Evolutionary conservation across 345 rosid species (phyloP).

Genomic region (Orychophragmus violaceus): DNA sequence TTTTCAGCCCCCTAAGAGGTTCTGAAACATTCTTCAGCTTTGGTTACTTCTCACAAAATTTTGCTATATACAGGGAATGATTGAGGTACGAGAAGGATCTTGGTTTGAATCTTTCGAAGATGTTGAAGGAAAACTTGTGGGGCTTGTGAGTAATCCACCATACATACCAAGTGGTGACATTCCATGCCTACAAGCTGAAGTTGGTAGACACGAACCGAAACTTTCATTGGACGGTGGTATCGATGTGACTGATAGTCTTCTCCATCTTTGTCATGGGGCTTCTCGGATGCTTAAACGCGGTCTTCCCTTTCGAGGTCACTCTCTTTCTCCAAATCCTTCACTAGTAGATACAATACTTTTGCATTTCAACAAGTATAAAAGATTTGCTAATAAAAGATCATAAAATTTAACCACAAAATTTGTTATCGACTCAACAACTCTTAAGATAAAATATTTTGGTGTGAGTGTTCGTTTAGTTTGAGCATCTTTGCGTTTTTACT

Average conservation of each 20-base stretch:
- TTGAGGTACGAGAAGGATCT: constrained; percentile 70
- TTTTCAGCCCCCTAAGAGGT: no score
- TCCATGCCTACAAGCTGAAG: constrained; percentile 75
- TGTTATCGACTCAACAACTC: no score
- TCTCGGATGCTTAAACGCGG: constrained; percentile 65
- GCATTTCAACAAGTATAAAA: not conserved
- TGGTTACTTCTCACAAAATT: not conserved
- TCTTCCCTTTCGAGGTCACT: constrained; percentile 71
- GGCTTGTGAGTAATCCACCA: constrained; percentile 86
- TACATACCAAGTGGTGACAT: constrained; percentile 72
- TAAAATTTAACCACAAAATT: no score
- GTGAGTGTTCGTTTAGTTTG: no score
- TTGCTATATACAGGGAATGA: constrained; percentile 33
- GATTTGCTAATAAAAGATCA: no score
- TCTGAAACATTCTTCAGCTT: not conserved
- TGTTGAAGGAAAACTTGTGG: constrained; percentile 60
- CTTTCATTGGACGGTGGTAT: constrained; percentile 87
- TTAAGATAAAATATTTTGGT: no score
- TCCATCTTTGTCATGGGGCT: constrained; percentile 59
- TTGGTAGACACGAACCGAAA: constrained; percentile 79
- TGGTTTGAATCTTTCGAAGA: constrained; percentile 77
- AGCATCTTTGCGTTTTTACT: not conserved
- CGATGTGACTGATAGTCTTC: constrained; percentile 63
- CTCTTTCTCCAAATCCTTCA: not conserved
- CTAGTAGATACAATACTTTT: not conserved